These are phyloP conservation scores for Aspergillus nomiae DNA, from an alignment of 2,329 filamentous ascomycete species.

Conservation along the genomic window DNA sequence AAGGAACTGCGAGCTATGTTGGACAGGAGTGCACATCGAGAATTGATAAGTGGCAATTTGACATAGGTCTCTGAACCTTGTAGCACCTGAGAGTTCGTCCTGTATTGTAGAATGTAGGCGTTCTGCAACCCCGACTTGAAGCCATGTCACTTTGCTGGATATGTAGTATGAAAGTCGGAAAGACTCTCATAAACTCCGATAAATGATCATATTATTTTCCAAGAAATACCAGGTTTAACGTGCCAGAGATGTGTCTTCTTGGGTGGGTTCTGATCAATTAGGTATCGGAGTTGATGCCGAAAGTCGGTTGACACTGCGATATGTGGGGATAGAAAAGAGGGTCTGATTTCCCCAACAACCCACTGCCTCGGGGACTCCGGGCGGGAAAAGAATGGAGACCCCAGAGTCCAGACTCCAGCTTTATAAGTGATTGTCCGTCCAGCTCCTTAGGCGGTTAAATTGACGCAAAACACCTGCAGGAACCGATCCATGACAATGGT, in stretches of 20 bases:
- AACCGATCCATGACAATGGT: not conserved
- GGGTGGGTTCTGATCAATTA: not conserved
- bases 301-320: constrained; percentile 3
- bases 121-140: not conserved
- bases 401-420: constrained; percentile 8
- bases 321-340: constrained; percentile 5
- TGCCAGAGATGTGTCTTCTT: not conserved
- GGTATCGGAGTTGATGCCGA: not conserved
- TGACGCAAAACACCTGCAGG: not conserved
- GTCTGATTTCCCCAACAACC: constrained; percentile 5
- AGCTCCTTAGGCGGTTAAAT: not conserved
- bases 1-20: not conserved
- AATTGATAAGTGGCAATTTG: not conserved
- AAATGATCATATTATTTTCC: not conserved
- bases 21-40: not conserved
- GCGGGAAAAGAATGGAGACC: not conserved
- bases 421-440: not conserved
- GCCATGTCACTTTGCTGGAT: not conserved
- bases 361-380: constrained; percentile 6
- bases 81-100: not conserved
- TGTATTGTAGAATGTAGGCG: not conserved
- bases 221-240: not conserved
- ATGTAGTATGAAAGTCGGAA: not conserved
- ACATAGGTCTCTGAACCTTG: not conserved
- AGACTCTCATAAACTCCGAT: not conserved